Evolutionary conservation across 768 basidiomycete genomes (phyloP).

Genomic region (Kwoniella europaea): DNA sequence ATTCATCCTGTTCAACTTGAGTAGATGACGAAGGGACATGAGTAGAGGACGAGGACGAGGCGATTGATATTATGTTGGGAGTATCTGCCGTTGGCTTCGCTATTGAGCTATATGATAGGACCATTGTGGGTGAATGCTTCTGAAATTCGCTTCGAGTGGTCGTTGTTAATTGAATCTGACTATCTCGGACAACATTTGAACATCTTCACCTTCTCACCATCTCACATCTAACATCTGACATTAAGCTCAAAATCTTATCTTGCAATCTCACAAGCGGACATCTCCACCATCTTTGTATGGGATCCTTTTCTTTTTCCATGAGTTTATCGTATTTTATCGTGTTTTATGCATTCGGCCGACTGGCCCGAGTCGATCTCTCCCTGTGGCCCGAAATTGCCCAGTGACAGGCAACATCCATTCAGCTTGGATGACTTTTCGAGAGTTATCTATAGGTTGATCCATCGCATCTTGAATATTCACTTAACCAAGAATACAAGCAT

Average conservation of each 20-base stretch:
- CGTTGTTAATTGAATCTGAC: too few species aligned
- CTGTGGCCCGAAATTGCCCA: conserved; percentile 1
- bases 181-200: background rate
- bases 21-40: background rate
- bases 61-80: conserved; percentile 27
- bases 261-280: background rate
- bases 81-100: conserved; percentile 28
- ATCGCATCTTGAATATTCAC: too few species aligned
- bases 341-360: conserved; percentile 9
- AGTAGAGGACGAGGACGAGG: conserved; percentile 2
- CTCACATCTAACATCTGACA: background rate
- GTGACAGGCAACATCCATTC: background rate
- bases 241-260: background rate
- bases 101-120: conserved; percentile 45
- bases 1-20: background rate
- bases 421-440: conserved; percentile 2
- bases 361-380: conserved; percentile 13
- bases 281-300: background rate
- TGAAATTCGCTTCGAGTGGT: too few species aligned
- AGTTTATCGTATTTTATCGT: conserved; percentile 2
- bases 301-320: background rate
- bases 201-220: background rate
- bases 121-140: too few species aligned
- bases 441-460: conserved; percentile 7
- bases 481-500: background rate